These are phyloP conservation scores for Ogataea nitratoaversa DNA, from an alignment of 805 yeast species.

Conservation along the genomic window DNA sequence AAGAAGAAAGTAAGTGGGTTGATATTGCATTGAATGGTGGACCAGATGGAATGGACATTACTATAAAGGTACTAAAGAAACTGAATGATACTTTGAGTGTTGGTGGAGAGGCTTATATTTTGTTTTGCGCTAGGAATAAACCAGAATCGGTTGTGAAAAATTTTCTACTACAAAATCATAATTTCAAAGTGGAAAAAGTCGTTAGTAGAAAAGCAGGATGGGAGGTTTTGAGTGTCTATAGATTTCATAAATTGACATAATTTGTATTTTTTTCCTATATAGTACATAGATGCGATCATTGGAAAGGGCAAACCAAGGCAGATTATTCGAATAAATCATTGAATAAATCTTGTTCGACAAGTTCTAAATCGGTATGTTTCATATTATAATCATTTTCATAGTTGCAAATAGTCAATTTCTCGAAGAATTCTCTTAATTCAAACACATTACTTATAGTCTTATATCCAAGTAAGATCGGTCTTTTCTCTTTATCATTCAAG, in stretches of 20 bases:
- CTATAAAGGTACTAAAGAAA: slow-evolving; percentile 54
- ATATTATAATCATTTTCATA: slow-evolving; percentile 65
- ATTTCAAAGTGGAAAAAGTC: slow-evolving; percentile 53
- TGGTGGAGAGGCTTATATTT: slow-evolving; percentile 75
- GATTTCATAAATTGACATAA: slow-evolving; percentile 39
- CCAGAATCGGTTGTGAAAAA: slow-evolving; percentile 55
- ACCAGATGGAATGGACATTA: slow-evolving; percentile 81
- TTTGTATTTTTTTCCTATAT: too few species aligned
- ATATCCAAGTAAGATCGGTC: slow-evolving; percentile 46
- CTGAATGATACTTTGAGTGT: slow-evolving; percentile 50
- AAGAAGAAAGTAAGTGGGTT: slow-evolving; percentile 63
- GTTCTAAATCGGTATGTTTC: slow-evolving; percentile 34
- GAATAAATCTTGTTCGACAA: slow-evolving; percentile 53
- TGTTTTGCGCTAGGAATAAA: slow-evolving; percentile 87
- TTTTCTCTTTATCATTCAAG: slow-evolving; percentile 14
- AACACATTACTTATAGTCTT: slow-evolving; percentile 36
- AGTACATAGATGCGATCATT: too few species aligned
- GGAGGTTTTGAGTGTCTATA: slow-evolving; percentile 81
- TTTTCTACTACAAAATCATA: slow-evolving; percentile 34
- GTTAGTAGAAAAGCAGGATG: slow-evolving; percentile 85
- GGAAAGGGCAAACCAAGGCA: too few species aligned
- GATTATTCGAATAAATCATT: slow-evolving; percentile 48
- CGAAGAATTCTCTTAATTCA: slow-evolving; percentile 60
- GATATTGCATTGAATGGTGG: slow-evolving; percentile 93
- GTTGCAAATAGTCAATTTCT: slow-evolving; percentile 56